These are phyloP conservation scores for Eutrema yunnanense DNA, from an alignment of 345 rosid species.

Conservation along the genomic window DNA sequence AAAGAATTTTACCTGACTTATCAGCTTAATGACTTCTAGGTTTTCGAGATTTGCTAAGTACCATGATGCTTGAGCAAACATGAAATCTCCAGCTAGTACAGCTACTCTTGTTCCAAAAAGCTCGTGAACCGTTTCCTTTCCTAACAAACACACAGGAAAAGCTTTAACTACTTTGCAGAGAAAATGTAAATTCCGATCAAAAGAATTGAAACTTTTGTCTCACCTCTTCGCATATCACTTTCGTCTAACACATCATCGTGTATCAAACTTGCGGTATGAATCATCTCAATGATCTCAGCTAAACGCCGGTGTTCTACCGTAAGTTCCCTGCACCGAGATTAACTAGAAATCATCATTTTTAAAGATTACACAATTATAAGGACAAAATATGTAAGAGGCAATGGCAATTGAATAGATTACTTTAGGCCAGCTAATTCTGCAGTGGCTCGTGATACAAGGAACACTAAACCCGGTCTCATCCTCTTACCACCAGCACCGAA, in stretches of 20 bases:
- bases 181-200: not conserved
- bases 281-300: conserved; percentile 98
- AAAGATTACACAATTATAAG: not conserved
- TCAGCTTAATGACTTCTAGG: conserved; percentile 89
- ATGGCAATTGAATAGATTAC: conserved; percentile 29
- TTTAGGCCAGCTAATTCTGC: conserved; percentile 68
- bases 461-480: conserved; percentile 94
- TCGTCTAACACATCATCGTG: conserved; percentile 96
- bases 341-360: conserved; percentile 4
- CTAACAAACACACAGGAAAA: conserved; percentile 30
- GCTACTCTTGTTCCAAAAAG: conserved; percentile 85
- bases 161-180: not conserved
- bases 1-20: conserved; percentile 61
- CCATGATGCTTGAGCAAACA: conserved; percentile 99
- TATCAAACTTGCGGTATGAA: conserved; percentile 96
- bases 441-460: conserved; percentile 90
- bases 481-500: conserved; percentile 99
- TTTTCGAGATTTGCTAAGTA: conserved; percentile 94
- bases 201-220: not conserved
- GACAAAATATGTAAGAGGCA: not conserved
- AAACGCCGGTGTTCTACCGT: conserved; percentile 74
- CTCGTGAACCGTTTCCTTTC: conserved; percentile 85
- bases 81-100: conserved; percentile 86
- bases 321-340: conserved; percentile 53
- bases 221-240: conserved; percentile 94